A percentile compares a stretch with the other conserved stretches of the same genome.
Evolutionary conservation across 176 grass and related monocot genomes (phyloP).

Genomic region (Eleusine indica): DNA sequence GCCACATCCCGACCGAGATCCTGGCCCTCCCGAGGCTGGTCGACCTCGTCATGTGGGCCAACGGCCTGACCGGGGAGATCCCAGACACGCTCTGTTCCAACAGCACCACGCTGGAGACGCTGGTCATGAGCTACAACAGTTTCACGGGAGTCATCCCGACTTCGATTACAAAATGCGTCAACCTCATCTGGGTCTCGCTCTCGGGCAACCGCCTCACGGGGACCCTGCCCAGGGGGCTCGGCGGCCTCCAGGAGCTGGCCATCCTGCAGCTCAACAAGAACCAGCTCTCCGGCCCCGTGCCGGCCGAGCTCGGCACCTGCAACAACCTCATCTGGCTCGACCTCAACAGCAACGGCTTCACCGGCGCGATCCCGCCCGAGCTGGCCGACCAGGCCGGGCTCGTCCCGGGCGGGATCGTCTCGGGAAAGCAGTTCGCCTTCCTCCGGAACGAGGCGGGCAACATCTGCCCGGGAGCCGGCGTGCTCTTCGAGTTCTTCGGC

Average conservation of each 20-base stretch:
- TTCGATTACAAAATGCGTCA: constrained; percentile 65
- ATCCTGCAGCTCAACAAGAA: constrained; percentile 90
- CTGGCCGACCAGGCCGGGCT: constrained; percentile 72
- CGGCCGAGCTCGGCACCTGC: constrained; percentile 69
- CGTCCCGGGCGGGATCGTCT: constrained; percentile 69
- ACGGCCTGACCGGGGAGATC: constrained; percentile 71
- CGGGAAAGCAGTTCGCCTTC: constrained; percentile 91
- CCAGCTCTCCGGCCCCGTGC: constrained; percentile 59
- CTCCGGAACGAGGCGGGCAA: constrained; percentile 92
- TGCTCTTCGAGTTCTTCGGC: constrained; percentile 93
- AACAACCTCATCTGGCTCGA: constrained; percentile 97
- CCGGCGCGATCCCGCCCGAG: constrained; percentile 57
- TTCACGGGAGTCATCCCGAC: constrained; percentile 63
- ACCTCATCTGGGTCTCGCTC: constrained; percentile 86
- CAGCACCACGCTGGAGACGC: constrained; percentile 54
- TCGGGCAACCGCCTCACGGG: constrained; percentile 75
- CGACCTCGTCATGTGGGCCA: constrained; percentile 91
- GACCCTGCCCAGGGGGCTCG: constrained; percentile 52
- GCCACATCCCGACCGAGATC: constrained; percentile 56
- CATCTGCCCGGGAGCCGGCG: constrained; percentile 83
- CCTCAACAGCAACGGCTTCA: constrained; percentile 77
- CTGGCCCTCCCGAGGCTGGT: constrained; percentile 60
- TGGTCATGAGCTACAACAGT: constrained; percentile 90
- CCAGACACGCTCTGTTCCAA: constrained; percentile 71
- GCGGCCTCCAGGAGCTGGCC: constrained; percentile 74